These are phyloP conservation scores for Myxozyma sirexii DNA, from an alignment of 805 yeast species.

Conservation along the genomic window DNA sequence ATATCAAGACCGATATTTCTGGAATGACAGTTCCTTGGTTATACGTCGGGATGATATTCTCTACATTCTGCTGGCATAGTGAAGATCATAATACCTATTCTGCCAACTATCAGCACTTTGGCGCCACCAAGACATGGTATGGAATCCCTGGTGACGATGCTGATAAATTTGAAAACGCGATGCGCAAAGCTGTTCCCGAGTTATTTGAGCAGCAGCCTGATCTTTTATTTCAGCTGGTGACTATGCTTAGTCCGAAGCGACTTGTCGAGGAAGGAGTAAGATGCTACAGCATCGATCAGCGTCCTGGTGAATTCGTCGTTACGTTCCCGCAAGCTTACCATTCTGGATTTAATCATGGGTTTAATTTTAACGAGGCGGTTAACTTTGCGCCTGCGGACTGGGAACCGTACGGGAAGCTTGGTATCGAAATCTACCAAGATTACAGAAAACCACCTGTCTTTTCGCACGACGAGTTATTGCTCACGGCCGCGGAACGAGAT, in stretches of 20 bases:
- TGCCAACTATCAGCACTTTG: constrained; percentile 89
- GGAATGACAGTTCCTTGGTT: constrained; percentile 98
- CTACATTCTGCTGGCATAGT: constrained; percentile 96
- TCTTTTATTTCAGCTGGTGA: constrained; percentile 80
- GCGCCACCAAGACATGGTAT: constrained; percentile 91
- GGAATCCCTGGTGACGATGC: constrained; percentile 77
- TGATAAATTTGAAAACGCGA: constrained; percentile 62
- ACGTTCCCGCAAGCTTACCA: constrained; percentile 91
- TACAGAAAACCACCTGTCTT: constrained; percentile 42
- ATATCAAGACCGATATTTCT: constrained; percentile 51
- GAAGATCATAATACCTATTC: constrained; percentile 93
- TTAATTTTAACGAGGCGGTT: constrained; percentile 54
- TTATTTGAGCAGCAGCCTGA: constrained; percentile 83
- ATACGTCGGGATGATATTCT: constrained; percentile 83
- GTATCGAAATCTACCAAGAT: constrained; percentile 39
- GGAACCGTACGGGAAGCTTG: constrained; percentile 42
- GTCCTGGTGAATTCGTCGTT: constrained; percentile 77
- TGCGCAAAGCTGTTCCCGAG: constrained; percentile 73
- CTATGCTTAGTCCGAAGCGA: constrained; percentile 72
- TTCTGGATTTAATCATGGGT: constrained; percentile 87
- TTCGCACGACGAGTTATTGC: constrained; percentile 43
- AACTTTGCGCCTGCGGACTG: constrained; percentile 48
- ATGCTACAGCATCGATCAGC: constrained; percentile 65
- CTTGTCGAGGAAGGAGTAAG: constrained; percentile 50
- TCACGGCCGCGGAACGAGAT: constrained; percentile 32